phyloP scores from a whole-genome alignment of 805 yeast species.

The Kodamaea neixiangensis region DNA sequence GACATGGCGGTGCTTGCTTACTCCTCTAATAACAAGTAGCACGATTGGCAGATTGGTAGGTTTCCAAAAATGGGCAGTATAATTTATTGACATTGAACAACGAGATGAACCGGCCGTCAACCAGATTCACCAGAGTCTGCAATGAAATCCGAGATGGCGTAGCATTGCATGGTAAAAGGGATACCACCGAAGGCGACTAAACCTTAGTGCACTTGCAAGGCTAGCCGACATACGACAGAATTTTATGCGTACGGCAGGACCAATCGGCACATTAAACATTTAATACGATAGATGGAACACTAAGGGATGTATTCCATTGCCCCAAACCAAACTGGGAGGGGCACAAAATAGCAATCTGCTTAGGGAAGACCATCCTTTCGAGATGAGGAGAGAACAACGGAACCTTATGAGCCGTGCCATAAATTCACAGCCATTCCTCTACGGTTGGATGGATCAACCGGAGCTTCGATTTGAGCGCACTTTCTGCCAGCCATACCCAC shows the following conservation, averaged over 20 bases:
- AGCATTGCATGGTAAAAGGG: conserved; percentile 27
- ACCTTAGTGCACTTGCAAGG: neutral
- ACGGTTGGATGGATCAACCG: neutral
- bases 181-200: conserved; percentile 33
- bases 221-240: too few species aligned
- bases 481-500: neutral
- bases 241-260: neutral
- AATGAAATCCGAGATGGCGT: conserved; percentile 39
- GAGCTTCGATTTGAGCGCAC: neutral
- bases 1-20: too few species aligned
- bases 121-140: conserved; percentile 55
- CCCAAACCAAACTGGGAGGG: conserved; percentile 35
- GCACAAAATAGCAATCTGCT: too few species aligned
- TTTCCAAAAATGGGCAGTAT: conserved; percentile 60
- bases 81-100: conserved; percentile 50
- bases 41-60: too few species aligned
- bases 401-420: neutral
- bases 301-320: conserved; percentile 44
- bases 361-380: too few species aligned
- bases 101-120: conserved; percentile 46
- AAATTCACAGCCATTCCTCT: neutral
- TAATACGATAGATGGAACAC: conserved; percentile 24
- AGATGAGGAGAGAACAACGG: too few species aligned
- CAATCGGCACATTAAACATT: neutral
- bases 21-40: too few species aligned